Evolutionary conservation across 768 basidiomycete genomes (phyloP).

Genomic region (Multifurca ochricompacta): DNA sequence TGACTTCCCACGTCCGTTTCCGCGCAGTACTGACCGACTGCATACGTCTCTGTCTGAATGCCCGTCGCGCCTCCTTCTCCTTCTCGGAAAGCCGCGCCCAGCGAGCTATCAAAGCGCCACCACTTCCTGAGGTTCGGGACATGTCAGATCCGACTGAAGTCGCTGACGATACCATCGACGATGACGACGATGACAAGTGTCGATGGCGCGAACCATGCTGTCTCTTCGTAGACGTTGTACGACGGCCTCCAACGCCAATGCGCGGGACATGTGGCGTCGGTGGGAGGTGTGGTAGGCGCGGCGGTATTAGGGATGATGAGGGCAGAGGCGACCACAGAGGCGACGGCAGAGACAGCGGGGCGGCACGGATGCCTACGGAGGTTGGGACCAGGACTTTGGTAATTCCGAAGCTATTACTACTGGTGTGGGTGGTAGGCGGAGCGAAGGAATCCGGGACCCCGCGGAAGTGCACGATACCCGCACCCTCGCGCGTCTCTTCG

Average conservation of each 20-base stretch:
- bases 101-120: not conserved
- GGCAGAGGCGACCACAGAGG: not conserved
- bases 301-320: not conserved
- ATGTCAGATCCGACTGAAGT: conserved; percentile 21
- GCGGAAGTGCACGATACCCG: conserved; percentile 34
- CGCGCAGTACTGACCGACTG: conserved; percentile 1
- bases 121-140: conserved; percentile 14
- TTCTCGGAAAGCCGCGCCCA: conserved; percentile 15
- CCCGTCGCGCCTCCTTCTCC: conserved; percentile 17
- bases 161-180: conserved; percentile 6
- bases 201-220: conserved; percentile 4
- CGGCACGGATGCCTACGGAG: not conserved
- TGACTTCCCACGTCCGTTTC: not conserved
- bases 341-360: too few relatives aligned
- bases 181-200: not conserved
- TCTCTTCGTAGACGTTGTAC: not conserved
- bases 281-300: conserved; percentile 1
- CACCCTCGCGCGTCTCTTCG: conserved; percentile 34
- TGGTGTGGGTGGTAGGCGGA: not conserved
- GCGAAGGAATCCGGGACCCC: conserved; percentile 7
- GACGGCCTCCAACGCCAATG: not conserved
- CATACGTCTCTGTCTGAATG: conserved; percentile 12
- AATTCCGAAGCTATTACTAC: not conserved
- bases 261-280: not conserved
- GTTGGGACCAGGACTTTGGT: too few relatives aligned